Evolutionary conservation across 1,284 basidiomycete species (phyloP), one percentile per base, ranked within the genome.

Genomic region (Rhodotorula sp.): DNA sequence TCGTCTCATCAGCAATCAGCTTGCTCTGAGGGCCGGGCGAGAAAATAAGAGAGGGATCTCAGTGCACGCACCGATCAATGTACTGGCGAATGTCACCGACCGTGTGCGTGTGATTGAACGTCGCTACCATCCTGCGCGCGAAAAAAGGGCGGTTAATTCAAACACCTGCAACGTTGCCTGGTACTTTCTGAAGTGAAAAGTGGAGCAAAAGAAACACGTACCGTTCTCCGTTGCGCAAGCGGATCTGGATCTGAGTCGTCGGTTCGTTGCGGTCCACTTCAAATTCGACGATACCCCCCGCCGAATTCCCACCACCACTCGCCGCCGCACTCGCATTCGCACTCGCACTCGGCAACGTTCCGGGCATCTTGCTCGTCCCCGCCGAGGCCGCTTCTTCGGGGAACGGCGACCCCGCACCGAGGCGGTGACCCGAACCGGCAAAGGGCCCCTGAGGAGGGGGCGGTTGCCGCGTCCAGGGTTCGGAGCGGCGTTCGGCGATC

Each of bases 51-150:
- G 65, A 43, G 34, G 8, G 34, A 10, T 5, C 5, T 39, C 34
- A 39, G 1, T 6, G 26, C 14, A 89, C 92, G 75, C 80, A 97
- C 91, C 91, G 90, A 75, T 93, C 90, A 84, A 98, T 93, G 80
- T 93, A 93, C 77, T 85, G 87, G 65, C 93, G 85, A 62, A 98
- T 86, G 79, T 98, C 93, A 15, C 86, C 86, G 14, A 99, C 88
- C 0, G 92, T 98, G 80, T 98, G 93, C 16, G 88, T 89, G 68
- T 94, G 84, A 82, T 99, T 99, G 89, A 98, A 91, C 65, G 91
- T 85, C 60, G 87, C 89, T 4, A 93, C 90, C 81, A 96, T 87
- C 75, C 93, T 91, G 79, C 29, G 39, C 34, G 34, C 34, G 34
- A 34, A 43, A 43, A 43, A 43, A n/a, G n/a, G 39, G 12, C 39